A percentile compares a stretch with the other conserved stretches of the same genome.
These are phyloP conservation scores for Colletotrichum gloeosporioides DNA, from an alignment of 2,329 filamentous ascomycete species.

Conservation along the genomic window DNA sequence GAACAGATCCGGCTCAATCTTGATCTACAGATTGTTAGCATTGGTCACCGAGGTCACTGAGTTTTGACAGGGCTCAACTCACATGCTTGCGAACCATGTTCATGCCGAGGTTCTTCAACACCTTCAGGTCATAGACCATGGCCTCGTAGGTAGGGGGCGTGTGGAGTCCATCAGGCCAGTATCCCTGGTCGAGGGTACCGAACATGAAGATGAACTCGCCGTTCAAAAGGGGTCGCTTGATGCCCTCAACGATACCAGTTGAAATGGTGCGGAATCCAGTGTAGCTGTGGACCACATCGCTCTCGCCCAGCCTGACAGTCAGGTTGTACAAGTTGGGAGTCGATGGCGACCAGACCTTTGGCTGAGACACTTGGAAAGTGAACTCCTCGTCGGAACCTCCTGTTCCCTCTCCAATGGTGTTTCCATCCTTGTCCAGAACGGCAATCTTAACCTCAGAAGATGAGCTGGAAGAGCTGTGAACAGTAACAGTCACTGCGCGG, in stretches of 20 bases:
- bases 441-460: slow-evolving; percentile 39
- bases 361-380: slow-evolving; percentile 57
- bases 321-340: slow-evolving; percentile 70
- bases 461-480: slow-evolving; percentile 48
- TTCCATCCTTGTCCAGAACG: slow-evolving; percentile 40
- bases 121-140: slow-evolving; percentile 69
- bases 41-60: background rate
- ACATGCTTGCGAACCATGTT: slow-evolving; percentile 77
- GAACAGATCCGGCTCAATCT: slow-evolving; percentile 70
- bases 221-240: slow-evolving; percentile 69
- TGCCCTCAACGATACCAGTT: slow-evolving; percentile 58
- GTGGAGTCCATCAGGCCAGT: slow-evolving; percentile 74
- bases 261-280: slow-evolving; percentile 72
- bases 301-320: slow-evolving; percentile 51
- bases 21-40: slow-evolving; percentile 52
- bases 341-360: slow-evolving; percentile 69
- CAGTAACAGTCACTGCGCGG: slow-evolving; percentile 57
- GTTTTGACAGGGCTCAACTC: slow-evolving; percentile 28
- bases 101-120: slow-evolving; percentile 70
- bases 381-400: slow-evolving; percentile 56
- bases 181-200: slow-evolving; percentile 74
- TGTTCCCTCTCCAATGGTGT: slow-evolving; percentile 45
- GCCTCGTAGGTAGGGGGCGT: slow-evolving; percentile 69
- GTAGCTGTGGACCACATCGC: slow-evolving; percentile 66
- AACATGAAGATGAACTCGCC: slow-evolving; percentile 73